A percentile compares a stretch with the other conserved stretches of the same genome.
Conservation (phyloP, 2,329 filamentous ascomycete genomes). For the Pezicula carpinea region DNA sequence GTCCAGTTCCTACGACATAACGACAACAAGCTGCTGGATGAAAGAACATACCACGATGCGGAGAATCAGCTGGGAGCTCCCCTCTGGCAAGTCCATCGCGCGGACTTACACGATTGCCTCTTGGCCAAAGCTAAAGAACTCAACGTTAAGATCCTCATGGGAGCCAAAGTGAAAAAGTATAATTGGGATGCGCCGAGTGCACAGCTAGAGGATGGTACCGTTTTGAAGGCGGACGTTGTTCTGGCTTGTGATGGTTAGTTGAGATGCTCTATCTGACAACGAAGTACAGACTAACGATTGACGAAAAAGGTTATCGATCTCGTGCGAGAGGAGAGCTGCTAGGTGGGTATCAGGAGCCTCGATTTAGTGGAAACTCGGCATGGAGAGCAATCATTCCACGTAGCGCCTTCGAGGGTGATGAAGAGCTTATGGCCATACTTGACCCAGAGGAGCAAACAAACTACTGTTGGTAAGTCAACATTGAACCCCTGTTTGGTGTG, state of each 20-base stretch:
- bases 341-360: neutral
- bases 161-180: too few species aligned
- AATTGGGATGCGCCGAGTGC: neutral
- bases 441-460: too few species aligned
- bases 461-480: too few species aligned
- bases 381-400: neutral
- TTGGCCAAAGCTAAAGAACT: slow-evolving; percentile 1
- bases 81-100: slow-evolving; percentile 3
- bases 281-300: neutral
- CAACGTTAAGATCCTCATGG: neutral
- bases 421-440: neutral
- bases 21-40: neutral
- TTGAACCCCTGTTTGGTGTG: too few species aligned
- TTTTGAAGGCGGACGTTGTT: slow-evolving; percentile 1
- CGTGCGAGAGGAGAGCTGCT: neutral
- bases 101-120: slow-evolving; percentile 4
- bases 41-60: neutral
- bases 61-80: slow-evolving; percentile 1
- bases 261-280: neutral
- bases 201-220: slow-evolving; percentile 1
- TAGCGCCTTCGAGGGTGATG: neutral
- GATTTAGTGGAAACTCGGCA: neutral
- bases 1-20: neutral
- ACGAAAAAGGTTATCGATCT: slow-evolving; percentile 3
- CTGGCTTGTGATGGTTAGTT: slow-evolving; percentile 4